Evolutionary conservation across 345 rosid species (phyloP), one percentile per base, ranked within the genome.

Genomic region (Murraya koenigii): DNA sequence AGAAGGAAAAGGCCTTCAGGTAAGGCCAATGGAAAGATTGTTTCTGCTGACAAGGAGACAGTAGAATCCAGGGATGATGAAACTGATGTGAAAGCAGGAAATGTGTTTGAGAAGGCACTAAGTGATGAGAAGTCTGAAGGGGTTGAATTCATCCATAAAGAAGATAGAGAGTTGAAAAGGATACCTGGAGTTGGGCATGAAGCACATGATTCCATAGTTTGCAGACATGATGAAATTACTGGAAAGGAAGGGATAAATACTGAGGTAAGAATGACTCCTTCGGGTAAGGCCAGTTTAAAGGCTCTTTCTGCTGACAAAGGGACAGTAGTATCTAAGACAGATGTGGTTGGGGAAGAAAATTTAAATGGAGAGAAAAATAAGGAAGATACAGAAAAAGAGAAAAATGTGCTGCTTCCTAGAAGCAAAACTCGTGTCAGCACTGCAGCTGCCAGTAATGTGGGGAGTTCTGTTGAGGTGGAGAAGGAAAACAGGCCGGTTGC

Each of bases 51-150:
- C 74, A 71, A 63, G 60, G 76, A 70, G 73, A 26, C 55, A 1
- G 82, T 70, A 44, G 52, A 80, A 58, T 78, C 66, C 62, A 66
- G 81, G 79, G 89, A 85, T 73, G 88, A 84, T 67, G 91, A 88
- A 75, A 87, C 92, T 35, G 80, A 85, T 65, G 95, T 89, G 68
- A 81, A 82, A 66, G 82, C 73, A 75, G 79, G 80, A 61, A 26
- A 7, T 77, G 88, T 26, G 63, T 39, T 74, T 59, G 83, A 69
- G 68, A 66, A 77, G 62, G 55, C 72, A 7, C 38, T 19, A 20
- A 72, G 78, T 67, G 73, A 76, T 78, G 85, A 84, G 56, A 83
- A 77, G 47, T 26, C 74, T 62, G 80, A 71, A 71, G 71, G 47
- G 56, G 75, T 62, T 77, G 76, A 75, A 60, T 65, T 60, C 56